Conservation (phyloP, 768 basidiomycete genomes). For the Pilatotrama ljubarskyi region DNA sequence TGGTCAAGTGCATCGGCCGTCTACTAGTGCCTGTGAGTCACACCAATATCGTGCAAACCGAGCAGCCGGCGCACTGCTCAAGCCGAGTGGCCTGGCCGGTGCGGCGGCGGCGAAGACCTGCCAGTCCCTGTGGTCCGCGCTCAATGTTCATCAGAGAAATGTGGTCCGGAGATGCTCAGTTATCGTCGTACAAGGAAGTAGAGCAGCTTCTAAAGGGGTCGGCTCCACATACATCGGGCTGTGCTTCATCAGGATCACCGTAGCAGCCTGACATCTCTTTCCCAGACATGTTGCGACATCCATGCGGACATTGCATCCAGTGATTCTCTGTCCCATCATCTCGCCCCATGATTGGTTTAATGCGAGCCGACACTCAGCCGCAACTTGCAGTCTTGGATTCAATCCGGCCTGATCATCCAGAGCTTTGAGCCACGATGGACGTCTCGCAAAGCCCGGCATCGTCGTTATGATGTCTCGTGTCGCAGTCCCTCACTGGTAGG, state of each 20-base stretch:
- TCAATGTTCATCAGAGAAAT: neutral
- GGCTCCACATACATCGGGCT: neutral
- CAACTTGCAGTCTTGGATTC: neutral
- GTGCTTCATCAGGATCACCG: constrained; percentile 13
- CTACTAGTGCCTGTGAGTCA: neutral
- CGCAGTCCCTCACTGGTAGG: too few species aligned
- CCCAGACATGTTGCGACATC: neutral
- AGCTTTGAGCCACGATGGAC: too few species aligned
- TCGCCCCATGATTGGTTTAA: neutral
- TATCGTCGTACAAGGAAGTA: neutral
- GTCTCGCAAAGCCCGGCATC: too few species aligned
- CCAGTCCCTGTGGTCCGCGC: neutral
- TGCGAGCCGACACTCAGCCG: neutral
- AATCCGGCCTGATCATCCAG: neutral
- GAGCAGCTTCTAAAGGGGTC: neutral
- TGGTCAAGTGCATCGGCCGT: neutral
- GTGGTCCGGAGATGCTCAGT: neutral
- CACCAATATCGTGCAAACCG: neutral
- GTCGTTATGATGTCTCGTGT: too few species aligned
- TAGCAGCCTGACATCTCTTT: constrained; percentile 9
- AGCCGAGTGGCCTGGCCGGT: neutral
- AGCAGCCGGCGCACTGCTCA: neutral
- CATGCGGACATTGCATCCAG: neutral
- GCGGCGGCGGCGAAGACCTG: neutral
- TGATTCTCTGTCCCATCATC: neutral